Base-by-base conservation (phyloP, 192 early-diverging fungal genomes). In the Thoreauomyces humboldtii region DNA sequence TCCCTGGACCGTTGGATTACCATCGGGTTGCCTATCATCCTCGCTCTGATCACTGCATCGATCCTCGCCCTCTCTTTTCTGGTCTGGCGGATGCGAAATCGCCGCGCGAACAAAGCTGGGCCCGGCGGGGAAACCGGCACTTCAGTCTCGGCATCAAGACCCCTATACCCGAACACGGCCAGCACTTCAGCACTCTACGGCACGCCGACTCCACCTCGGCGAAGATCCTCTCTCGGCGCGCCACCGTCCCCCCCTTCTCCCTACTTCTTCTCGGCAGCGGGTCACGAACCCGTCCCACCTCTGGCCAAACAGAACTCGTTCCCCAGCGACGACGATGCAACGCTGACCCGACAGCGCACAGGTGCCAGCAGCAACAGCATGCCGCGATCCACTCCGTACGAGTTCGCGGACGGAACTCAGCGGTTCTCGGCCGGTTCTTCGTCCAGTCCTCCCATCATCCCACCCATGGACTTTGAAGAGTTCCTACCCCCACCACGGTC, bases 81-180 rank as follows among this genome's bases (percentile, higher is more conserved):
- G 0, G 22, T 64, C 19, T 64, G 62, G 48, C 31, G 62, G 7
- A 2, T 64, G 11, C 54, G 62, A 46, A 6, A 28, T 11, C 35
- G 24, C 21, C 12, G 36, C 35, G 41, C n/a, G 3, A 28, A 5
- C 27, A 12, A 44, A 0, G 42, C n/a, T 19, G 22, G 14, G 19
- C 4, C 41, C 43, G 43, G 22, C 2, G 24, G 21, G 29, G 24
- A 29, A 24, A 24, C 22, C 45, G 33, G 21, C 4, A 28, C n/a
- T 27, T 46, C 34, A 14, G 34, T 21, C 6, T 21, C 34, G 29
- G 17, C 59, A 21, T 12, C 42, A 6, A n/a, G 7, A 7, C 7
- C 45, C 24, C 59, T 46, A 12, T 29, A 12, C 19, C 25, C 15
- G 6, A 46, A n/a, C 45, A 38, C 56, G n/a, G 21, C 38, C 0